A percentile compares a stretch with the other conserved stretches of the same genome.
These are phyloP conservation scores for Oenanthe sinensis DNA, from an alignment of 129 eudicot genomes.

Conservation along the genomic window DNA sequence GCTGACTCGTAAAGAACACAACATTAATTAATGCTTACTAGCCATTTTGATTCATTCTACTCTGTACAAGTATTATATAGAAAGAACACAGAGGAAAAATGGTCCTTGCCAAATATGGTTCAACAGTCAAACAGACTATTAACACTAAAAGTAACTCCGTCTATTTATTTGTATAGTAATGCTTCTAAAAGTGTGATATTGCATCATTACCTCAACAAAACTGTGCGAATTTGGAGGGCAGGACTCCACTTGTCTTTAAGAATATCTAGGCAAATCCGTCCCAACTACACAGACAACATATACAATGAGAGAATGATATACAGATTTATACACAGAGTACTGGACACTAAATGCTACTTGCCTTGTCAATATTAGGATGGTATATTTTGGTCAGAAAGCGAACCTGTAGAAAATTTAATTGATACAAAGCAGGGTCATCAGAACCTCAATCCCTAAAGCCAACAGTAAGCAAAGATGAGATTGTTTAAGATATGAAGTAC, in stretches of 20 bases:
- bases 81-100: neutral
- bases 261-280: constrained; percentile 95
- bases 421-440: constrained; percentile 1
- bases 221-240: constrained; percentile 96
- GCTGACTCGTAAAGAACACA: constrained; percentile 21
- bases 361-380: constrained; percentile 99
- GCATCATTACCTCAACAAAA: constrained; percentile 58
- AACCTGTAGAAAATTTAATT: constrained; percentile 48
- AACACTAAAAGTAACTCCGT: neutral
- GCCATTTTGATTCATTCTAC: neutral
- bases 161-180: neutral
- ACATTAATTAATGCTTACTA: neutral
- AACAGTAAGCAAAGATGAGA: neutral
- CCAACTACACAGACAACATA: constrained; percentile 51
- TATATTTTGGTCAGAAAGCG: constrained; percentile 91
- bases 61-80: neutral
- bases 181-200: neutral
- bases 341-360: constrained; percentile 6
- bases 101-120: neutral
- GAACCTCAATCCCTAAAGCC: neutral
- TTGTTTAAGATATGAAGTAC: neutral
- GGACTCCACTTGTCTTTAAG: constrained; percentile 99
- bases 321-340: neutral
- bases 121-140: neutral
- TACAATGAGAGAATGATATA: neutral